These are phyloP conservation scores for Cryoendolithus antarcticus DNA, from an alignment of 2,329 filamentous ascomycete genomes.

Conservation along the genomic window DNA sequence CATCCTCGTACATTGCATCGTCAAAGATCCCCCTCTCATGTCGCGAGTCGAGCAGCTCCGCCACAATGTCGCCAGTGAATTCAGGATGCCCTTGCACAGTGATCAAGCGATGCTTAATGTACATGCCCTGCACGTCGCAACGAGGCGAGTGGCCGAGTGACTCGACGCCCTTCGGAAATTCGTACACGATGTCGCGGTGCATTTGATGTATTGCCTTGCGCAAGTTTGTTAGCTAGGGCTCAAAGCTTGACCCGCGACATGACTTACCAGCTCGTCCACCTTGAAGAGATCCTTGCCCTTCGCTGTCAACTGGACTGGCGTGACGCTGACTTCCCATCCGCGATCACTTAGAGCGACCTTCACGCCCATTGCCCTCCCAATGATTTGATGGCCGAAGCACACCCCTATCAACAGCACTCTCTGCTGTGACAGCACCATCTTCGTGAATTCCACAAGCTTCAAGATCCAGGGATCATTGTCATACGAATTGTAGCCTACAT, in stretches of 20 bases:
- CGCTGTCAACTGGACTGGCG: constrained; percentile 52
- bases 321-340: constrained; percentile 76
- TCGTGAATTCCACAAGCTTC: constrained; percentile 57
- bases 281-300: constrained; percentile 63
- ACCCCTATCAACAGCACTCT: constrained; percentile 61
- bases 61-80: constrained; percentile 60
- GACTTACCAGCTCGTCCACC: constrained; percentile 45
- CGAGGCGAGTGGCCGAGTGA: constrained; percentile 51
- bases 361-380: constrained; percentile 58
- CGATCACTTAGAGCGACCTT: constrained; percentile 53
- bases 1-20: constrained; percentile 57
- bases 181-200: constrained; percentile 66
- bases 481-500: constrained; percentile 54
- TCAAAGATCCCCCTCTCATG: constrained; percentile 56
- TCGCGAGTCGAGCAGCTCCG: constrained; percentile 53
- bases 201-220: constrained; percentile 64
- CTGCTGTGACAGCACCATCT: constrained; percentile 46
- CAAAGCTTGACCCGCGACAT: background rate
- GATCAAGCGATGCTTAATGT: constrained; percentile 52
- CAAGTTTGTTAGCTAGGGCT: constrained; percentile 1
- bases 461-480: constrained; percentile 65
- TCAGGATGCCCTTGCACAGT: constrained; percentile 82
- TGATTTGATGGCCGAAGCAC: constrained; percentile 81
- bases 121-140: constrained; percentile 69
- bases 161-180: constrained; percentile 49